phyloP scores from a whole-genome alignment of 1,284 basidiomycete species.

The Rhodotorula sp. region DNA sequence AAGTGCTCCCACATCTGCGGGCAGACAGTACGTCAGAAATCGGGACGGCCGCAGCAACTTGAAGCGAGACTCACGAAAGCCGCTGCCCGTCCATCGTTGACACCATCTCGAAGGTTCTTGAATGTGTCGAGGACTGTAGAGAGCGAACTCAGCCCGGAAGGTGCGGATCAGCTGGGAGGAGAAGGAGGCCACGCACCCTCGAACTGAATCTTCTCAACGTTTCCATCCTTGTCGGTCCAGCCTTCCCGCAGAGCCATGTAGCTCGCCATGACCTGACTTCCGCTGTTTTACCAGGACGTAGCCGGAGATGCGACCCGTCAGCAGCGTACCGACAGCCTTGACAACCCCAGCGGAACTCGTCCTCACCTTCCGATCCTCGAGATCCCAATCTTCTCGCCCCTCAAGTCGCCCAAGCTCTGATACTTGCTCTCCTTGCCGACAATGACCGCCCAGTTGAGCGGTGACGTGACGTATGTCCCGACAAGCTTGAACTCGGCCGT shows the following conservation, averaged over 20 bases:
- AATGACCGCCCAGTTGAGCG: conserved; percentile 59
- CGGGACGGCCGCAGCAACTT: background rate
- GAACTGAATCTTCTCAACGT: conserved; percentile 62
- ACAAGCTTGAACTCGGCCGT: conserved; percentile 83
- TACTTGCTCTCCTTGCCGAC: conserved; percentile 75
- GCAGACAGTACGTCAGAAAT: background rate
- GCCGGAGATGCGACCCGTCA: too few relatives aligned
- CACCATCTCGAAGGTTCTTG: conserved; percentile 79
- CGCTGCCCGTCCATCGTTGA: conserved; percentile 66
- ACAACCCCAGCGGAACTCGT: background rate
- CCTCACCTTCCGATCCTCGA: conserved; percentile 76
- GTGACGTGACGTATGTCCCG: conserved; percentile 83
- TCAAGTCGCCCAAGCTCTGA: conserved; percentile 69
- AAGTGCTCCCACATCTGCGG: conserved; percentile 53
- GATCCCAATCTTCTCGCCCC: conserved; percentile 81
- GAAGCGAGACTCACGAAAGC: conserved; percentile 35
- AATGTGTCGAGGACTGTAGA: conserved; percentile 80
- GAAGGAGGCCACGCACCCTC: conserved; percentile 56
- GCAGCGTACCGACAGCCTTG: too few relatives aligned
- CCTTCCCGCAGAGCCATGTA: conserved; percentile 86
- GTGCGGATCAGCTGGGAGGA: too few relatives aligned
- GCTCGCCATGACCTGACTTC: conserved; percentile 89
- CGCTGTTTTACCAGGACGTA: conserved; percentile 53
- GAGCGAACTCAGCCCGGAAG: background rate
- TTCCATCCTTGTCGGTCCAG: conserved; percentile 57